Base-by-base conservation (phyloP, 1,139 yeast species). In the Diutina ranongensis region DNA sequence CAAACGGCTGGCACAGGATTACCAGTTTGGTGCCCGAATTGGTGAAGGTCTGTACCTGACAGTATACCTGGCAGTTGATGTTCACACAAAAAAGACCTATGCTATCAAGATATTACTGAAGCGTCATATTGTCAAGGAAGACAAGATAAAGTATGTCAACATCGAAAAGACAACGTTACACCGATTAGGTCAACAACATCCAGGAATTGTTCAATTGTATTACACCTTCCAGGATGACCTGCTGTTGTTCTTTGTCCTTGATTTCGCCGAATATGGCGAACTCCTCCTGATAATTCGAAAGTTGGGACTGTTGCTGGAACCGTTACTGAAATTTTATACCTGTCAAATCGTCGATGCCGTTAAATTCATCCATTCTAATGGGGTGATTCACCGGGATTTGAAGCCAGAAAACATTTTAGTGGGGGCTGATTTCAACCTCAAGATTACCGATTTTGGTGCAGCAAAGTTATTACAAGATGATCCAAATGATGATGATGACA, bases 371-470 rank as follows among this genome's bases (percentile, higher is more conserved):
- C 44, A 41, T 20, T 19, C 25, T n/a, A 41, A 41, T 5, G 44
- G 44, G 3, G 44, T 41, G 16, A 31, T 41, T 19, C 44, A 41
- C 36, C 44, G 44, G 8, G 44, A 41, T n/a, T 15, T 41, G 19
- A 41, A 41, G 31, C 44, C 44, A n/a, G 44, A 41, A 10, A 41
- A 41, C 28, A 41, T 41, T 13, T 20, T 41, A 52, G 77, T 94
- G 46, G 94, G 89, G 54, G 72, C 74, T 50, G 80, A 84, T 49
- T 80, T 84, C 78, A 80, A 85, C 52, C 71, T 92, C 49, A 88
- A 88, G 61, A 76, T 94, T 47, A 92, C 98, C n/a, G 99, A 94
- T 63, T 94, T 94, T 63, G 99, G 99, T 22, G 94, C 98, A 1
- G 98, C 98, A 1, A 89, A 88, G 60, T 65, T 94, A 32, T 64